phyloP scores from a whole-genome alignment of 2,329 filamentous ascomycete genomes.

The Colletotrichum somersetense region DNA sequence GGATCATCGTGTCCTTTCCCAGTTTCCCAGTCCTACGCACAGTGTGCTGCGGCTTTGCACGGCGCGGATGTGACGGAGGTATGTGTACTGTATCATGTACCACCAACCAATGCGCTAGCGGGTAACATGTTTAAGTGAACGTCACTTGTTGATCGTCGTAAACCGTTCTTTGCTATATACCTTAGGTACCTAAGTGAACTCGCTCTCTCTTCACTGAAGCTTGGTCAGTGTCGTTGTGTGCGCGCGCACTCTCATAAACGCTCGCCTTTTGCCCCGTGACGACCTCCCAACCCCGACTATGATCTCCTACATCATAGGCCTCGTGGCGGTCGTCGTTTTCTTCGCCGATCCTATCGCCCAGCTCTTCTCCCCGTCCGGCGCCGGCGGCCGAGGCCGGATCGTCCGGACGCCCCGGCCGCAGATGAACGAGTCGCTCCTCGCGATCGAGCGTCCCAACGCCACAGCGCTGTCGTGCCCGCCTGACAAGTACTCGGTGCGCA shows the following conservation, averaged over 20 bases:
- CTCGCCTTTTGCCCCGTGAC: background rate
- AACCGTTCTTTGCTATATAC: background rate
- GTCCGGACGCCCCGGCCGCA: constrained; percentile 57
- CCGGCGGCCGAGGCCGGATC: constrained; percentile 37
- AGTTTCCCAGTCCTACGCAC: background rate
- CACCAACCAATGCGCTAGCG: background rate
- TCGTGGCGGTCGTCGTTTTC: constrained; percentile 58
- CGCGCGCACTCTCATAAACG: background rate
- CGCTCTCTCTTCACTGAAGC: background rate
- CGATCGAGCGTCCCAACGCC: constrained; percentile 57
- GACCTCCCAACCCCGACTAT: constrained; percentile 47
- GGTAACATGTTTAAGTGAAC: background rate
- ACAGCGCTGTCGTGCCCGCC: constrained; percentile 53
- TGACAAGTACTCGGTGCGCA: constrained; percentile 60
- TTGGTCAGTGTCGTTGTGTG: background rate
- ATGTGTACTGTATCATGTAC: background rate
- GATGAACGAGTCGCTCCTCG: constrained; percentile 65
- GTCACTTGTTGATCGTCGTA: background rate
- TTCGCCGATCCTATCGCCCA: constrained; percentile 59
- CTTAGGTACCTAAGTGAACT: too few species aligned
- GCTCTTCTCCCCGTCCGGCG: constrained; percentile 49
- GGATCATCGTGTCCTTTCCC: constrained; percentile 17
- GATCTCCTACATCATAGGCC: constrained; percentile 60
- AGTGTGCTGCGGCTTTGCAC: constrained; percentile 15
- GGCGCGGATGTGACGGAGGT: constrained; percentile 8